A percentile compares a stretch with the other conserved stretches of the same genome.
phyloP scores from a whole-genome alignment of 257 asterid genomes.

The Capsicum pubescens region DNA sequence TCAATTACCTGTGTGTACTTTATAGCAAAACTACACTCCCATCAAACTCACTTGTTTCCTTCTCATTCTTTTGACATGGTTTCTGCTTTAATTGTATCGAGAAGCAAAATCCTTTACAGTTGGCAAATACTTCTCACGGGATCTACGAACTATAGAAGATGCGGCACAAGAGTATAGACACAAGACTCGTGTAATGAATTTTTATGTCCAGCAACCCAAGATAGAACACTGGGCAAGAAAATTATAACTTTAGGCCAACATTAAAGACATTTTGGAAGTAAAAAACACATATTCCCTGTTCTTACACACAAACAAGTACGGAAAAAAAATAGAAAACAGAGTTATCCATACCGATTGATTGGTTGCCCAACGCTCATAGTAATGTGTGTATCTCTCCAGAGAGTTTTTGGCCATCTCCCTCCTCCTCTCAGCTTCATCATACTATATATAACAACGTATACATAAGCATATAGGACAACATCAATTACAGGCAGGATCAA shows the following conservation, averaged over 20 bases:
- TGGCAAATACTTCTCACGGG: neutral
- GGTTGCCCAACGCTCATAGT: conserved; percentile 99
- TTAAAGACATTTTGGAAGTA: neutral
- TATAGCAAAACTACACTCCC: neutral
- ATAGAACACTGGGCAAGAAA: neutral
- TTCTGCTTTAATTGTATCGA: neutral
- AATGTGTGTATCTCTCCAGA: conserved; percentile 99
- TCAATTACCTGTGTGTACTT: neutral
- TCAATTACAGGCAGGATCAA: conserved; percentile 16
- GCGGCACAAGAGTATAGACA: neutral
- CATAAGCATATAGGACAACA: conserved; percentile 18
- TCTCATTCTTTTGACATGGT: neutral
- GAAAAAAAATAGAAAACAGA: neutral
- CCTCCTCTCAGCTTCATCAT: conserved; percentile 95
- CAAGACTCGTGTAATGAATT: neutral
- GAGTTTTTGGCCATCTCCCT: conserved; percentile 99
- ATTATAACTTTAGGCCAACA: neutral
- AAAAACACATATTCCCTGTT: neutral
- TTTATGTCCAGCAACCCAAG: neutral
- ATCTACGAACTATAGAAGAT: neutral
- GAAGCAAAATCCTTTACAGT: neutral
- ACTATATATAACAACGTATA: conserved; percentile 52
- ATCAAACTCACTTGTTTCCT: neutral
- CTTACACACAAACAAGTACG: neutral
- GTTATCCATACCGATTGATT: conserved; percentile 81